Evolutionary conservation across 2,329 filamentous ascomycete species (phyloP), one percentile per base, ranked within the genome.

Genomic region (Alternaria brassicae): DNA sequence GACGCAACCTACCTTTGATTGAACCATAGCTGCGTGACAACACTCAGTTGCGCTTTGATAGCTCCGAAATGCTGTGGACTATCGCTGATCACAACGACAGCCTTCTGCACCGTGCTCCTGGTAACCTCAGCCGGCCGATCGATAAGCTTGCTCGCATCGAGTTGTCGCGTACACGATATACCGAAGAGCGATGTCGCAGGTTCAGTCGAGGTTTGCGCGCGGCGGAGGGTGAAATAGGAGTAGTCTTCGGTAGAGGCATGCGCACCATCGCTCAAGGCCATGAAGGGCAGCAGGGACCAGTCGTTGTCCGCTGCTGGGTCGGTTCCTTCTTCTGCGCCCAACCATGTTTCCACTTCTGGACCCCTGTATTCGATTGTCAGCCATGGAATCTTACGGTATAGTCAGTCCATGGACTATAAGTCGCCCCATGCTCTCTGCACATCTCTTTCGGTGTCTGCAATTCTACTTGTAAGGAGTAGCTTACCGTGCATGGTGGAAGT

Each of bases 21-120:
- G 79, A 99, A 99, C 95, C 95, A 99, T 23, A 94, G 94, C 69
- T 89, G 91, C 4, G 94, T 97, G 15, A 99, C 93, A 30, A 97
- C 89, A 48, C 91, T 91, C 64, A 99, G 81, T 67, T 95, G 90
- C 79, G 98, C 92, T 71, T 94, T 89, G 75, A 99, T 82, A 81
- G 95, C 91, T 56, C 93, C 93, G 78, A 99, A 96, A 72, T 88
- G 88, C 73, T 95, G 91, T 8, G 95, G 95, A 63, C 88, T 92
- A 78, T 97, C 92, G 54, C 92, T 93, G 68, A 99, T 92, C 55
- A 97, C 93, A 44, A 99, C 94, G 3, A 99, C 93, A 13, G 94
- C 95, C 82, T 99, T 99, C 77, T 99, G 95, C 40, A 99, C 95
- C 1, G 95, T 97, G 60, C 92, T 97, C 62, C 95, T 86, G n/a